Evolutionary conservation across 2,329 filamentous ascomycete species (phyloP), one percentile per base, ranked within the genome.

Genomic region (Colletotrichum neosansevieriae): DNA sequence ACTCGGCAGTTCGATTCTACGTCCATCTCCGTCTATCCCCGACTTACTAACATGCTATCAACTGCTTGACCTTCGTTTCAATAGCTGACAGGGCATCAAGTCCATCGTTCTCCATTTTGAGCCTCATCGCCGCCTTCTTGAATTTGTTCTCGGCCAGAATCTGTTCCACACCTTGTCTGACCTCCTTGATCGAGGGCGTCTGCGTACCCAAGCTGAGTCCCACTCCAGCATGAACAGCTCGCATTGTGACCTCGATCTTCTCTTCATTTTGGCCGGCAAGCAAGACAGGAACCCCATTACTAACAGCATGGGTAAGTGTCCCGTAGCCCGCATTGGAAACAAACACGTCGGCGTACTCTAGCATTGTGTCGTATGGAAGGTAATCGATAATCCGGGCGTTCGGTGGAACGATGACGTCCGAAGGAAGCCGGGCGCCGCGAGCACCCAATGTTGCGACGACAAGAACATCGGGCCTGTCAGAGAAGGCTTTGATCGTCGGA

Each of bases 321-420:
- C 84, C 83, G 63, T 84, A 86, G 2, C 84, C 83, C 6, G 78
- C 84, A 59, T 86, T 86, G n/a, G 79, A 79, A 17, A 86, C 75
- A 38, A 86, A 83, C 0, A 83, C 77, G 40, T 80, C 83, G 29
- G 77, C 76, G 72, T 84, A 67, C 4, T 80, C 79, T 1, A 87
- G 76, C 0, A 86, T 67, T 0, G 77, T 74, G 66, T 86, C 83
- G 71, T 85, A 86, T 2, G 83, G 78, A 4, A 87, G 71, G 71
- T 84, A 86, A 71, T 86, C 83, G 24, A 81, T 73, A 3, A 84
- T 78, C 12, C 79, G 77, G 1, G 78, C 76, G 71, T 87, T 87
- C 1, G 69, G 36, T 0, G 84, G 82, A 6, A 67, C 24, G 19
- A 4, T 12, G 57, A 47, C 24, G 1, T 34, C 57, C 9, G 15